These are phyloP conservation scores for Sphagnum tenellum DNA, from an alignment of 225 moss, liverwort and hornwort genomes.

Conservation along the genomic window DNA sequence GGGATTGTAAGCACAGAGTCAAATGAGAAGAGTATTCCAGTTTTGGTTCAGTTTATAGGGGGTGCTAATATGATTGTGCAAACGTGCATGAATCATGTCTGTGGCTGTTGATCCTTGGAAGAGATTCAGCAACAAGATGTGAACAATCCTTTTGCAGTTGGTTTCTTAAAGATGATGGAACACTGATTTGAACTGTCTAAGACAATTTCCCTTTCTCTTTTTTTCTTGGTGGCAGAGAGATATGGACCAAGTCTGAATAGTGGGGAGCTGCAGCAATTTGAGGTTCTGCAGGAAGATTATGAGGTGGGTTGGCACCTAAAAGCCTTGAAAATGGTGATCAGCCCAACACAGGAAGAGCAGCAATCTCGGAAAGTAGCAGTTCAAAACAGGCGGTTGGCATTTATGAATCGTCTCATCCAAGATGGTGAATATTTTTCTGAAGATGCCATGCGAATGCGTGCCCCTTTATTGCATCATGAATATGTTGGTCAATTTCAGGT, in stretches of 20 bases:
- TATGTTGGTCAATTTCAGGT: conserved; percentile 57
- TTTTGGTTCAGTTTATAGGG: no score
- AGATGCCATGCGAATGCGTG: conserved; percentile 54
- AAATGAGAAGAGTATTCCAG: no score
- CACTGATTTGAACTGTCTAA: no score
- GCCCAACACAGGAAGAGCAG: conserved; percentile 45
- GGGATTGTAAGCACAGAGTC: no score
- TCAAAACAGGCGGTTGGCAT: conserved; percentile 56
- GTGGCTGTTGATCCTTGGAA: no score
- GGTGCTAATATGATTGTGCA: no score
- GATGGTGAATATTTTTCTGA: conserved; percentile 63
- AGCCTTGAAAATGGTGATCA: conserved; percentile 35
- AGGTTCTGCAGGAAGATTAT: conserved; percentile 49
- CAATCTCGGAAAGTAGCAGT: conserved; percentile 42
- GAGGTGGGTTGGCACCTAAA: conserved; percentile 68
- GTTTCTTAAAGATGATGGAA: no score
- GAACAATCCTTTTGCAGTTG: no score
- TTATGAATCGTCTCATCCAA: conserved; percentile 55
- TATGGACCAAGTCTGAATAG: conserved; percentile 47
- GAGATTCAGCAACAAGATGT: no score
- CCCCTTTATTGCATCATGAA: conserved; percentile 53
- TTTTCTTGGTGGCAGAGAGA: conserved; percentile 62
- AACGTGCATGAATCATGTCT: no score
- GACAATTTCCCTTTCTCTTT: neutral
- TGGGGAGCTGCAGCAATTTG: conserved; percentile 54